Percentiles rank a stretch among this genome's conserved stretches.
Conservation (phyloP, 2,329 filamentous ascomycete genomes). For the Fusarium tupiense region DNA sequence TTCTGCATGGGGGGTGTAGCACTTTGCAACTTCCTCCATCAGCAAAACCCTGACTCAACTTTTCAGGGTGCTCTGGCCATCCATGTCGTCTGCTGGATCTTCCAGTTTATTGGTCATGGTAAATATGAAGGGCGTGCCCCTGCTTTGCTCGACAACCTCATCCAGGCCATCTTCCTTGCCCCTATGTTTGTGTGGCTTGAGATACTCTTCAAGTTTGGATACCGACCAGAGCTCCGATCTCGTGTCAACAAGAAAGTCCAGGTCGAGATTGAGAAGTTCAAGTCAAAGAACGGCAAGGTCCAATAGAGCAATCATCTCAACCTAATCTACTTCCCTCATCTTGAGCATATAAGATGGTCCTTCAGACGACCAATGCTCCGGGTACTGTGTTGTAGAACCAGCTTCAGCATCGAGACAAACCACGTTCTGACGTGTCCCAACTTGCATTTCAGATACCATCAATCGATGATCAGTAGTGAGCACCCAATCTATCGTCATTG, state of each 20-base stretch:
- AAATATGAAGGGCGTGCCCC: slow-evolving; percentile 88
- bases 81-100: slow-evolving; percentile 81
- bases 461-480: background rate
- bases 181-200: slow-evolving; percentile 99
- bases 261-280: slow-evolving; percentile 81
- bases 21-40: slow-evolving; percentile 77
- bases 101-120: slow-evolving; percentile 92
- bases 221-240: slow-evolving; percentile 85
- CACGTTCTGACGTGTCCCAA: background rate
- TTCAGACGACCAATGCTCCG: background rate
- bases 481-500: background rate
- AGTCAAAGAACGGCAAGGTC: slow-evolving; percentile 62
- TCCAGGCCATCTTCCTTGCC: slow-evolving; percentile 91
- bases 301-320: slow-evolving; percentile 49
- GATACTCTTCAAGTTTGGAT: slow-evolving; percentile 88
- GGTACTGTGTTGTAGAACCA: background rate
- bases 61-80: slow-evolving; percentile 70
- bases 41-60: slow-evolving; percentile 60
- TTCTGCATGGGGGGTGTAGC: slow-evolving; percentile 81
- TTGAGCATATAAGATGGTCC: background rate
- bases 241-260: slow-evolving; percentile 81
- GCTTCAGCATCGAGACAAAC: slow-evolving; percentile 2
- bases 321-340: background rate
- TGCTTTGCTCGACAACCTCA: slow-evolving; percentile 87
- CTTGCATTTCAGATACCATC: background rate